A percentile compares a stretch with the other conserved stretches of the same genome.
These are phyloP conservation scores for Apiosordaria backusii DNA, from an alignment of 495 filamentous ascomycete genomes.

Conservation along the genomic window DNA sequence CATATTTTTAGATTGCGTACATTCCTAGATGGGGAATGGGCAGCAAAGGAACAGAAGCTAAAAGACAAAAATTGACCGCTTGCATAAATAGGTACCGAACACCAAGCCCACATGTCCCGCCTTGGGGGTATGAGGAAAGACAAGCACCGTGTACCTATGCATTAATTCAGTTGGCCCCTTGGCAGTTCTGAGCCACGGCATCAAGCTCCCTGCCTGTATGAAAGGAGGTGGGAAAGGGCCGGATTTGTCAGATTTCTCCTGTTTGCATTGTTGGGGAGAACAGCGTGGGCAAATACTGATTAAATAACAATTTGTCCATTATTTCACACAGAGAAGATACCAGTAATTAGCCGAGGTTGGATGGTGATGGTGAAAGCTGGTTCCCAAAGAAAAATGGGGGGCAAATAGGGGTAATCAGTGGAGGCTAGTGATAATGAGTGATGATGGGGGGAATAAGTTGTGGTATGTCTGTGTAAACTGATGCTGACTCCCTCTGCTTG, in stretches of 20 bases:
- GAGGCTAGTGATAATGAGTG: too few relatives aligned
- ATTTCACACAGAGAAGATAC: too few relatives aligned
- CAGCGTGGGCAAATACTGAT: not conserved
- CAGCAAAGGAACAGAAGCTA: not conserved
- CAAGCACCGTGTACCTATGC: not conserved
- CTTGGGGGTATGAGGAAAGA: not conserved
- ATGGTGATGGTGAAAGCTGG: too few relatives aligned
- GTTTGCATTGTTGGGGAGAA: not conserved
- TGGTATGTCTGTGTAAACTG: not conserved
- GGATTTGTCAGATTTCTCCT: too few relatives aligned
- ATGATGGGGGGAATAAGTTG: not conserved
- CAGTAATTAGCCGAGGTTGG: too few relatives aligned
- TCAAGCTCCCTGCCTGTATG: not conserved
- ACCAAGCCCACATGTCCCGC: not conserved
- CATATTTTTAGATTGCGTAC: too few relatives aligned
- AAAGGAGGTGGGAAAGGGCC: not conserved
- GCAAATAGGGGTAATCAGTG: too few relatives aligned
- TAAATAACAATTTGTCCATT: too few relatives aligned
- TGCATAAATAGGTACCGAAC: not conserved
- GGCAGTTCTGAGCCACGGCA: not conserved
- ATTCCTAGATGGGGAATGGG: not conserved
- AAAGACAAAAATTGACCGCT: not conserved
- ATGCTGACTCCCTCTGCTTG: not conserved
- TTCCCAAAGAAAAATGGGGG: too few relatives aligned
- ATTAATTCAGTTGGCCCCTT: not conserved